Evolutionary conservation across 495 filamentous ascomycete species (phyloP).

Genomic region (Penicillium goetzii): DNA sequence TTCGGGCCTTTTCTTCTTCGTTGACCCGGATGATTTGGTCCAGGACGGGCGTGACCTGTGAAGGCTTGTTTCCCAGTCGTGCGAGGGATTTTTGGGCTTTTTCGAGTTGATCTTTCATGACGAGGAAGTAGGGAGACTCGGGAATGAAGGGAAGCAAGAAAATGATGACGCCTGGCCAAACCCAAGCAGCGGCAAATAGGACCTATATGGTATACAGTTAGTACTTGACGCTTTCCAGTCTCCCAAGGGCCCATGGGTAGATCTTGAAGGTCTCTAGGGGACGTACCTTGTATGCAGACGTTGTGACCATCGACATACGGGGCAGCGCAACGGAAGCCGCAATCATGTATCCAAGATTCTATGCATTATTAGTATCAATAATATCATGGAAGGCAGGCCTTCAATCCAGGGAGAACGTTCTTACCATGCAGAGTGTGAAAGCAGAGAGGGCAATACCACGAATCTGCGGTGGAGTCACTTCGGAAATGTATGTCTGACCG

Average conservation of each 20-base stretch:
- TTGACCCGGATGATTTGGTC: slow-evolving; percentile 10
- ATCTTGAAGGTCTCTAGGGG: not conserved
- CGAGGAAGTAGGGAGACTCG: slow-evolving; percentile 21
- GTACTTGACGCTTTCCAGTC: not conserved
- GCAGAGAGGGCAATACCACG: slow-evolving; percentile 29
- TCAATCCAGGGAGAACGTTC: not conserved
- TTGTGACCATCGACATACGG: slow-evolving; percentile 16
- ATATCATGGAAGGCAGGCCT: not conserved
- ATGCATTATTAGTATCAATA: not conserved
- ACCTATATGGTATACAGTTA: slow-evolving; percentile 10
- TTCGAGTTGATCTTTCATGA: slow-evolving; percentile 16
- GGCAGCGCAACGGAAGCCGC: slow-evolving; percentile 19
- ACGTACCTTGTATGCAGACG: slow-evolving; percentile 19
- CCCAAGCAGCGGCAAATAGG: slow-evolving; percentile 24
- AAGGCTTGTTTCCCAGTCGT: slow-evolving; percentile 10
- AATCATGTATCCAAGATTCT: slow-evolving; percentile 26
- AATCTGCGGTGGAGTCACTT: slow-evolving; percentile 29
- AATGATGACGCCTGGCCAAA: slow-evolving; percentile 16
- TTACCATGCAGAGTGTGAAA: slow-evolving; percentile 28
- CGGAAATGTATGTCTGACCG: slow-evolving; percentile 35
- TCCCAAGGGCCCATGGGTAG: not conserved
- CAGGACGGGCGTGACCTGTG: not conserved
- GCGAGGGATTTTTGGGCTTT: slow-evolving; percentile 10
- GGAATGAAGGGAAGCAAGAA: slow-evolving; percentile 11
- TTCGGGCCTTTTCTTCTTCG: slow-evolving; percentile 14